These are phyloP conservation scores for Nakaseomyces nivariensis DNA, from an alignment of 1,139 yeast genomes.

Conservation along the genomic window DNA sequence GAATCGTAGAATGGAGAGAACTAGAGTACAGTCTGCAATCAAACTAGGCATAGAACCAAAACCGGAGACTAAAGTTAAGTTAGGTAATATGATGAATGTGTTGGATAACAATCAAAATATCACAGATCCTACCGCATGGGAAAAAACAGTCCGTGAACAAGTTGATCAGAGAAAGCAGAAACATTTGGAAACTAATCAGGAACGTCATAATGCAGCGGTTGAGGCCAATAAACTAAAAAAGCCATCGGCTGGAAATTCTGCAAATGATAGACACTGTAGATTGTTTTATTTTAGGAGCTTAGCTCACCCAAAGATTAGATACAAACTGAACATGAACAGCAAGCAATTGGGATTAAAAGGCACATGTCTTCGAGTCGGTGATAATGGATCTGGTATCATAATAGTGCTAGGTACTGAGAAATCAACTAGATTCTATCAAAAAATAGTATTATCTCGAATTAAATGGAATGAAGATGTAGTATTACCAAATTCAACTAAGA, in stretches of 20 bases:
- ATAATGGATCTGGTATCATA: conserved; percentile 43
- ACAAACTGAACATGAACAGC: conserved; percentile 71
- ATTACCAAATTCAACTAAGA: conserved; percentile 20
- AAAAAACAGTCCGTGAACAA: conserved; percentile 57
- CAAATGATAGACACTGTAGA: conserved; percentile 36
- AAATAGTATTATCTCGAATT: conserved; percentile 52
- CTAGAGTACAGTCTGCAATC: conserved; percentile 69
- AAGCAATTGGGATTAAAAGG: conserved; percentile 62
- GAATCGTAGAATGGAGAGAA: conserved; percentile 51
- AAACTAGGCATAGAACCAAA: conserved; percentile 76
- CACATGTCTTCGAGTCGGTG: conserved; percentile 35
- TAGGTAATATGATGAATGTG: conserved; percentile 76
- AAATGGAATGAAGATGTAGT: conserved; percentile 51
- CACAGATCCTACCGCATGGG: conserved; percentile 82
- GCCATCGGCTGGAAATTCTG: not conserved
- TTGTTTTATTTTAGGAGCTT: conserved; percentile 51
- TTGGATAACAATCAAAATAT: conserved; percentile 73
- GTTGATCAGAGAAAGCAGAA: conserved; percentile 50
- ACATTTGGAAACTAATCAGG: conserved; percentile 55
- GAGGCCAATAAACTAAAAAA: conserved; percentile 4
- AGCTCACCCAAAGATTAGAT: conserved; percentile 56
- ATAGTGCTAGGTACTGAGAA: conserved; percentile 67
- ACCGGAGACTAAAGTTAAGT: conserved; percentile 81
- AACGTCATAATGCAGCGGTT: conserved; percentile 33
- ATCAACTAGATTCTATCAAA: conserved; percentile 50